Percentiles rank a stretch among this genome's conserved stretches.
These are phyloP conservation scores for Fragaria vesca DNA, from an alignment of 306 rosid genomes.

Conservation along the genomic window DNA sequence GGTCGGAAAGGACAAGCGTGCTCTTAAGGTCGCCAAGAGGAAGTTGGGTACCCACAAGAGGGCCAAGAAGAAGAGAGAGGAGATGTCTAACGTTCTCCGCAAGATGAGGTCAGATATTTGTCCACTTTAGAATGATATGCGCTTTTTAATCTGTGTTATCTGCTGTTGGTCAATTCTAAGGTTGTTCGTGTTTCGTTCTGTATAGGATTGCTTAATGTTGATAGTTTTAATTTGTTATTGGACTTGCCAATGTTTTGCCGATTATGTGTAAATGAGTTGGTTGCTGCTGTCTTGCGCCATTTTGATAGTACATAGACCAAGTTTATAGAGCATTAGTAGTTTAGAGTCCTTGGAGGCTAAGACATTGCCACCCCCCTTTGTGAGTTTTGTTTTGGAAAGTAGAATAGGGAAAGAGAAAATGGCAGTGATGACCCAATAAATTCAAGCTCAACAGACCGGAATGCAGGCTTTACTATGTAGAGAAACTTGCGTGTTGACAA, in stretches of 20 bases:
- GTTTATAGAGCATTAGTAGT: background rate
- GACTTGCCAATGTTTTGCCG: background rate
- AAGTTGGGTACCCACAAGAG: constrained; percentile 82
- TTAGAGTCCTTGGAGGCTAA: background rate
- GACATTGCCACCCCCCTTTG: background rate
- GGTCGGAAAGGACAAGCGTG: constrained; percentile 81
- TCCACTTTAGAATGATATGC: background rate
- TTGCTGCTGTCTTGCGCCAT: background rate
- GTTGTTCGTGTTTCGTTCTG: background rate
- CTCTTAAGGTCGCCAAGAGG: constrained; percentile 68
- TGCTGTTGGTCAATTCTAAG: background rate
- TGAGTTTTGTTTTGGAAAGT: background rate
- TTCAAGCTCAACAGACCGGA: constrained; percentile 99
- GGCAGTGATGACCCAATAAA: constrained; percentile 46
- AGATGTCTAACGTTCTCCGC: constrained; percentile 68
- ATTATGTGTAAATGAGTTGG: background rate
- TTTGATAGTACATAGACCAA: background rate
- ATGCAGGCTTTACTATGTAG: constrained; percentile 56
- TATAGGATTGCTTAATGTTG: background rate
- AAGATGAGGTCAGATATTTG: constrained; percentile 57
- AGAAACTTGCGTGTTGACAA: constrained; percentile 67
- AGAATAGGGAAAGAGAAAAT: background rate
- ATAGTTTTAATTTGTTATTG: background rate
- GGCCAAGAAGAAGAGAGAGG: constrained; percentile 82
- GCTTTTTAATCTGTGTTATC: background rate